Evolutionary conservation across 2,329 filamentous ascomycete genomes (phyloP), one percentile per base, ranked within the genome.

Genomic region (Calycina herbarum): DNA sequence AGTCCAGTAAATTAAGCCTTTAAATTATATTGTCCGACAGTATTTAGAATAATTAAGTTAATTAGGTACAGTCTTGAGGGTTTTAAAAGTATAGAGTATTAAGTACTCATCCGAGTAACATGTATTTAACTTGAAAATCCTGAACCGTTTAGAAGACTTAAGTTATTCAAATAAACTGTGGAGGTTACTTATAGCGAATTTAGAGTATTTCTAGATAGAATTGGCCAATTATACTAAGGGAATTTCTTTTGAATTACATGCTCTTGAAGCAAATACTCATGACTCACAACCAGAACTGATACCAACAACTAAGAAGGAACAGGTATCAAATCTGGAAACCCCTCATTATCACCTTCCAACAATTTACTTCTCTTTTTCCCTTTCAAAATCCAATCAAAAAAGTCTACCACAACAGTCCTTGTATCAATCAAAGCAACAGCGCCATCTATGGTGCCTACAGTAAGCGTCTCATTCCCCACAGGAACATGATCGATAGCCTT

Each of bases 401-500:
- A 27, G 17, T 45, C 35, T 20, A 60, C 58, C 33, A 45, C 38
- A 15, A 60, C 38, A 5, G 58, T 45, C 24, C n/a, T 45, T 0
- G 20, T 40, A 42, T 42, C 58, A 5, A 48, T 7, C 58, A 60
- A 42, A 17, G 58, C 58, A 1, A n/a, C 8, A n/a, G 20, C 58
- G 2, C 58, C 58, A 60, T 60, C 58, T n/a, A 60, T 17, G 1
- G 38, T 42, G 20, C 58, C 58, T 3, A 40, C 40, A n/a, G 24
- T 45, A 20, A 60, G 15, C 3, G 17, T 40, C 58, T 60, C 58
- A 5, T 45, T 45, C 35, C 20, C 58, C 38, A 29, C 24, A 42
- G 35, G 58, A 20, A 20, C 24, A 20, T 40, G 38, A 40, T 45
- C 24, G 17, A 60, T 17, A 29, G 35, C 15, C 38, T 71, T 64